Evolutionary conservation across 176 grass and related monocot genomes (phyloP).

Genomic region (Lolium rigidum): DNA sequence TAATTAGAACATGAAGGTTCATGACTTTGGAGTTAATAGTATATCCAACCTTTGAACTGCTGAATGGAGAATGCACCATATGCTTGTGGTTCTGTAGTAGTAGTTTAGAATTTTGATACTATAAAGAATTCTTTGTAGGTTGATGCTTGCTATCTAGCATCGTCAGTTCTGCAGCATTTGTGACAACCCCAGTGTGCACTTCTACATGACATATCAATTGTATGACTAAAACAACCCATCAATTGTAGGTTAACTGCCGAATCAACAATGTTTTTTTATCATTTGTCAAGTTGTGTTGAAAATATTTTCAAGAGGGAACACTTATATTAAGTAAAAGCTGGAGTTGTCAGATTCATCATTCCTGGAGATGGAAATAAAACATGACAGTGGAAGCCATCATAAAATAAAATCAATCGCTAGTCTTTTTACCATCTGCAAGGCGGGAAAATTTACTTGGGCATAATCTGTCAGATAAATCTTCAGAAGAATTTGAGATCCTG

Average conservation of each 20-base stretch:
- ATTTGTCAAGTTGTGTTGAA: conserved; percentile 7
- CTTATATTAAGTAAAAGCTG: conserved; percentile 19
- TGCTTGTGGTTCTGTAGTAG: neutral
- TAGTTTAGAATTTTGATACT: neutral
- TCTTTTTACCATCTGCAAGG: neutral
- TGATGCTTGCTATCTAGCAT: neutral
- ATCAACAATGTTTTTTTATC: neutral
- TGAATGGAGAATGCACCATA: conserved; percentile 16
- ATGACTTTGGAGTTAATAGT: neutral
- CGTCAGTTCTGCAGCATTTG: neutral
- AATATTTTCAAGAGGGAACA: neutral
- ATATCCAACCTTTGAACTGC: neutral
- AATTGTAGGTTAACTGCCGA: neutral
- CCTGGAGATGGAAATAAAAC: neutral
- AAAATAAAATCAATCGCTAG: conserved; percentile 7
- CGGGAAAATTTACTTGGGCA: neutral
- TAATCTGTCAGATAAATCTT: neutral
- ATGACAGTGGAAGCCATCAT: neutral
- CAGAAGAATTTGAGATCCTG: neutral
- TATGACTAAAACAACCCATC: neutral
- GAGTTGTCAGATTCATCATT: neutral
- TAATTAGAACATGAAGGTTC: conserved; percentile 6
- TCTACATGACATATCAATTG: conserved; percentile 6
- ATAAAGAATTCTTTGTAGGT: neutral
- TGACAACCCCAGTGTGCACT: conserved; percentile 8